phyloP scores from a whole-genome alignment of 192 early-diverging fungal genomes.

The Coemansia sp. region DNA sequence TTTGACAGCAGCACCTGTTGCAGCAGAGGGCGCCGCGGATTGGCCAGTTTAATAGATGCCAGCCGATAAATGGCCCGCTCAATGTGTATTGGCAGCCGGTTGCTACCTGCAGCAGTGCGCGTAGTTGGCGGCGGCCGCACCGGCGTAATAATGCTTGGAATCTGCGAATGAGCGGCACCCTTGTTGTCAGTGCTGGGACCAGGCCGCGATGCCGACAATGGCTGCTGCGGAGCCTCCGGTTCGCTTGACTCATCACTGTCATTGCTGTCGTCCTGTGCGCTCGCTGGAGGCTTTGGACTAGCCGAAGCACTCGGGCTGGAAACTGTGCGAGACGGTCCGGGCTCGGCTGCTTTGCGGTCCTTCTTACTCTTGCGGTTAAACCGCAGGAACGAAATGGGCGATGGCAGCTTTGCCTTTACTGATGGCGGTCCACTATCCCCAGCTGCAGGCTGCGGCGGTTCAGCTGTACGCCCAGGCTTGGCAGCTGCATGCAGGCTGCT shows the following conservation, averaged over 20 bases:
- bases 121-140: constrained; percentile 52
- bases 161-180: constrained; percentile 17
- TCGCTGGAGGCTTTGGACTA: neutral
- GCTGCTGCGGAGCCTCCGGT: constrained; percentile 13
- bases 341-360: constrained; percentile 17
- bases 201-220: constrained; percentile 5
- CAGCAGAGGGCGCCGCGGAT: constrained; percentile 68
- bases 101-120: constrained; percentile 10
- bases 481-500: neutral
- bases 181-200: constrained; percentile 8
- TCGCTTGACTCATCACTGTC: constrained; percentile 19
- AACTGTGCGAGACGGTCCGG: neutral
- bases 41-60: constrained; percentile 74
- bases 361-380: constrained; percentile 51
- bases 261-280: neutral
- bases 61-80: constrained; percentile 77
- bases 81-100: constrained; percentile 70
- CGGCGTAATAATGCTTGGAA: constrained; percentile 57
- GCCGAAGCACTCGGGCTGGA: neutral
- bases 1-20: constrained; percentile 78
- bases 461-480: no score
- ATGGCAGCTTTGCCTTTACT: constrained; percentile 44
- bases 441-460: no score
- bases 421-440: constrained; percentile 2
- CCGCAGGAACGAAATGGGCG: constrained; percentile 44